Percentiles rank a stretch among this genome's conserved stretches.
Evolutionary conservation across 345 rosid species (phyloP).

Genomic region (Microcos paniculata): DNA sequence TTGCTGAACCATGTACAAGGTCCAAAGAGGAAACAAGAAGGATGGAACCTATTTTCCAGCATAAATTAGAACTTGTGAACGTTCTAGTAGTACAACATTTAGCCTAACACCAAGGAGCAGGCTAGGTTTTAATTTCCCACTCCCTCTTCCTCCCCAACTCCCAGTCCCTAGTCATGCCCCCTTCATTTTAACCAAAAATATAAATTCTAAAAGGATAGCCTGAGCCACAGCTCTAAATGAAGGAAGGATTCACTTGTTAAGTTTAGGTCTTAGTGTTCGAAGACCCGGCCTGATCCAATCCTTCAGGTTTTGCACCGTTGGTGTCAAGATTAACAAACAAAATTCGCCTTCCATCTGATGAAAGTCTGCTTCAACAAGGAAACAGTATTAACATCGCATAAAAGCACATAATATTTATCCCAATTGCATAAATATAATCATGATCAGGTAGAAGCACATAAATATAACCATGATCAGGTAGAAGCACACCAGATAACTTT

Average conservation of each 20-base stretch:
- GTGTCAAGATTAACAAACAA: slow-evolving; percentile 66
- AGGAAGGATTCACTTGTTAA: slow-evolving; percentile 1
- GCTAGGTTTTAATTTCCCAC: neutral
- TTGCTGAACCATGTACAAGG: slow-evolving; percentile 15
- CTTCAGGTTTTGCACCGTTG: slow-evolving; percentile 66
- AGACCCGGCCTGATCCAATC: slow-evolving; percentile 18
- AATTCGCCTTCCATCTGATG: slow-evolving; percentile 77
- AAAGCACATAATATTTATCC: neutral
- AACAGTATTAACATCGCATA: slow-evolving; percentile 22
- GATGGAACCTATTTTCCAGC: neutral
- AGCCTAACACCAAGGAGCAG: neutral
- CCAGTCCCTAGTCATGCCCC: neutral
- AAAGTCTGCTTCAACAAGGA: slow-evolving; percentile 60
- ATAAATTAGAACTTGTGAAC: neutral
- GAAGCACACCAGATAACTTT: slow-evolving; percentile 6
- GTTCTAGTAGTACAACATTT: neutral
- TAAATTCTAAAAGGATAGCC: neutral
- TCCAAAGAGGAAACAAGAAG: neutral
- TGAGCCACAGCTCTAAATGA: neutral
- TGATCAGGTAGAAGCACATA: too few species aligned
- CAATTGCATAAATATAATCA: neutral
- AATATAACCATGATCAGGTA: too few species aligned
- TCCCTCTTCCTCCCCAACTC: neutral
- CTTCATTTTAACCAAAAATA: neutral
- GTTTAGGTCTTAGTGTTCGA: neutral